A percentile compares a stretch with the other conserved stretches of the same genome.
Evolutionary conservation across 1,139 yeast genomes (phyloP).

Genomic region (Kodamaea derodonti): DNA sequence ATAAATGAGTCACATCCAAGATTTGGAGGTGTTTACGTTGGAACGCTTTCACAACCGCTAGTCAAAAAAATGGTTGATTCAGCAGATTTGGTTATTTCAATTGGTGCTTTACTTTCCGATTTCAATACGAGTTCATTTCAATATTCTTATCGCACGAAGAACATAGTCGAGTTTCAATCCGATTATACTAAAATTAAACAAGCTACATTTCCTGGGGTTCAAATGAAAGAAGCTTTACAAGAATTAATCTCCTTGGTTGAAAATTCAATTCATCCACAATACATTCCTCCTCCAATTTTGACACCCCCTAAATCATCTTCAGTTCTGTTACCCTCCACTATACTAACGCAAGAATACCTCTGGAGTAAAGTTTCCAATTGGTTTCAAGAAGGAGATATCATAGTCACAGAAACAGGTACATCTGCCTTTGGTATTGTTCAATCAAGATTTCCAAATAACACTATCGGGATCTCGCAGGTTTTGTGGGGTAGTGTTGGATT

Average conservation of each 20-base stretch:
- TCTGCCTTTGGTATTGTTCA: constrained; percentile 42
- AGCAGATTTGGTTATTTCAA: constrained; percentile 71
- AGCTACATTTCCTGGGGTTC: constrained; percentile 74
- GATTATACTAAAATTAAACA: constrained; percentile 74
- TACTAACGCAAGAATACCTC: constrained; percentile 32
- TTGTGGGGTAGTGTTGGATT: constrained; percentile 33
- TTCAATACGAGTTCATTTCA: constrained; percentile 90
- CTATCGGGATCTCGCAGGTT: constrained; percentile 38
- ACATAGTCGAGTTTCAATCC: constrained; percentile 86
- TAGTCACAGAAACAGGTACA: constrained; percentile 39
- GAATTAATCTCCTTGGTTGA: constrained; percentile 39
- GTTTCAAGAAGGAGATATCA: constrained; percentile 35
- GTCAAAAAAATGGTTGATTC: constrained; percentile 73
- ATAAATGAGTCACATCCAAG: constrained; percentile 71
- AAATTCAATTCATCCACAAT: constrained; percentile 27
- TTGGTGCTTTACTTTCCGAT: constrained; percentile 83
- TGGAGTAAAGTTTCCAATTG: constrained; percentile 32
- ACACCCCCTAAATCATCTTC: constrained; percentile 22
- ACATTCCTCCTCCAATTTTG: constrained; percentile 40
- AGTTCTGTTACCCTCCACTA: constrained; percentile 18
- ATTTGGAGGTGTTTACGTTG: constrained; percentile 86
- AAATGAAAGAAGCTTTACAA: constrained; percentile 67
- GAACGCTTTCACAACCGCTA: constrained; percentile 71
- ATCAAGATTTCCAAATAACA: constrained; percentile 31
- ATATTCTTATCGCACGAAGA: constrained; percentile 73